Base-by-base conservation (phyloP, 2,329 filamentous ascomycete genomes). In the Hymenoscyphus infarciens region DNA sequence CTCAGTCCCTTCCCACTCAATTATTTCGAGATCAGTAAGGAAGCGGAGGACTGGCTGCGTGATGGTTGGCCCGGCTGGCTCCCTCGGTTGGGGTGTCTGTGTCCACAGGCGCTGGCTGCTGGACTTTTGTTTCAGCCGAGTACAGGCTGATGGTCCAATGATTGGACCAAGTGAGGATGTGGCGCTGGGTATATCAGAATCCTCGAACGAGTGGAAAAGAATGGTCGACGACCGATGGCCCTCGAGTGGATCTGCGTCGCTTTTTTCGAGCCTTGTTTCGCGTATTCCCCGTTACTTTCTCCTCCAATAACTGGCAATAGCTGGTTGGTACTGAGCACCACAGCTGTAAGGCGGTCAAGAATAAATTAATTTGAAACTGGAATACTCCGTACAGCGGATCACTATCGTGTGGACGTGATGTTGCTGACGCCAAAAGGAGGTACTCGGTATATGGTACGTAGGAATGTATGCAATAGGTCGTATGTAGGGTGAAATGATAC, bases 11-110 rank as follows among this genome's bases (percentile, higher is more conserved):
- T 53, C 42, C 53, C 55, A 39, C 25, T 10, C 22, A 60, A 68
- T 62, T 69, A 69, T 68, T 69, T 63, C 56, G 31, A 63, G 65
- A 31, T 56, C 60, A 64, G 68, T 70, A 63, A 69, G 66, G 67
- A 69, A 68, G 57, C 60, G 31, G 52, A 56, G 22, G 13, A 38
- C 61, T 57, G 42, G 39, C 45, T 61, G 57, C 54, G 53, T 35
- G 57, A 66, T 68, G 65, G 65, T 69, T 70, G 68, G 69, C 33
- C 61, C 53, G 61, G 31, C 33, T 63, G 58, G 58, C 58, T 63
- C 58, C 62, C 58, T 39, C 22, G 15, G 56, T 53, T 59, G 39
- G 56, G 61, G 52, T 52, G 57, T 22, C 29, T 19, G 39, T 25
- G 11, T 60, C 57, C 22, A 60, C 52, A 63, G 57, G 61, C 61